phyloP scores from a whole-genome alignment of 1,284 basidiomycete species.

The Heliocybe sulcata region DNA sequence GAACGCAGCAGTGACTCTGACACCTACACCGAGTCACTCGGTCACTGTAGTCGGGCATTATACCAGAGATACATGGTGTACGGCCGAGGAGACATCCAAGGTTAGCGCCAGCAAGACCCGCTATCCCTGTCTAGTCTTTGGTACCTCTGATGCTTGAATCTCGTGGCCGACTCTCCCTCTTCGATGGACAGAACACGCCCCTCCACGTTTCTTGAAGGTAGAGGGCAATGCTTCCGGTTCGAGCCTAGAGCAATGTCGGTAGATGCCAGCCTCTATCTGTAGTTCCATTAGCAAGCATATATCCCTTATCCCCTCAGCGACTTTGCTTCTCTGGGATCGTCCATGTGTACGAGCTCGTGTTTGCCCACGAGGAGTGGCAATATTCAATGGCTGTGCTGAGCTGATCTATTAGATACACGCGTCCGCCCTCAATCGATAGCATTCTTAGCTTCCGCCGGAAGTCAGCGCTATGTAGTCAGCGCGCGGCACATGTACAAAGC shows the following conservation, averaged over 20 bases:
- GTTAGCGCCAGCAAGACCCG: not conserved
- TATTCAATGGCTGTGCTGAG: not conserved
- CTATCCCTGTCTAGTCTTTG: not conserved
- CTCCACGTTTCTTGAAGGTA: not conserved
- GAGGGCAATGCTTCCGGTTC: not conserved
- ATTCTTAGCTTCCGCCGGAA: not conserved
- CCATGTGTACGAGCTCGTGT: not conserved
- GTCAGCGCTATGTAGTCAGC: too few relatives aligned
- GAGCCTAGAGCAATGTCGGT: not conserved
- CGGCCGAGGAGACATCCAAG: not conserved
- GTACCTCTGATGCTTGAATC: not conserved
- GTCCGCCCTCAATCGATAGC: slow-evolving; percentile 1
- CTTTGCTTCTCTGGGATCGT: not conserved
- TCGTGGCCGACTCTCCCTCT: not conserved
- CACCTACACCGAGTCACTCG: not conserved
- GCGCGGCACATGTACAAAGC: too few relatives aligned
- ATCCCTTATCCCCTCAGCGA: not conserved
- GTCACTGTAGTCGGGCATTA: not conserved
- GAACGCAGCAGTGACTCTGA: too few relatives aligned
- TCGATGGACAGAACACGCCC: not conserved
- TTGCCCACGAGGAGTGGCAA: not conserved
- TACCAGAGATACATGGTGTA: not conserved
- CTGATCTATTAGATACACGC: slow-evolving; percentile 3
- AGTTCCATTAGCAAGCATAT: not conserved
- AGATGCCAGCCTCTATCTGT: not conserved